These are phyloP conservation scores for Pythium oligandrum DNA, from an alignment of 352 stramenopile genomes.

Conservation along the genomic window DNA sequence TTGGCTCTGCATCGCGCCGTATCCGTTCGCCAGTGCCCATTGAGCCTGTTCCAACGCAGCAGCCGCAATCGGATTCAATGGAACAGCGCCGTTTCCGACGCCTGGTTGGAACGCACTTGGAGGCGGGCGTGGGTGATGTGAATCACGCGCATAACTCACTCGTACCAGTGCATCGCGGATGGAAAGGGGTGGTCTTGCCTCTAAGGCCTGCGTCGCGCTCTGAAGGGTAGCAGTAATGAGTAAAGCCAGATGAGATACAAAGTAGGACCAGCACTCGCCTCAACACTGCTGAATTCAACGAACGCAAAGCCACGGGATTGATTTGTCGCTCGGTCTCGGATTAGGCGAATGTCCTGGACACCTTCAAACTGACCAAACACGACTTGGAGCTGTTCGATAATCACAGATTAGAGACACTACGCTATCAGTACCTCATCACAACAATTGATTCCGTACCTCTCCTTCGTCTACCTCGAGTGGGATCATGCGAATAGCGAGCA, in stretches of 20 bases:
- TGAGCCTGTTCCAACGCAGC: conserved; percentile 78
- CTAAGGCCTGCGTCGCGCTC: conserved; percentile 1
- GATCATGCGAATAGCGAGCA: conserved; percentile 67
- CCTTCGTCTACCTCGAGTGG: conserved; percentile 69
- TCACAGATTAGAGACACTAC: background rate
- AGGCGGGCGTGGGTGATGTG: conserved; percentile 9
- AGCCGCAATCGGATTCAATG: conserved; percentile 41
- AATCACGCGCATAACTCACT: conserved; percentile 57
- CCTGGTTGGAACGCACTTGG: background rate
- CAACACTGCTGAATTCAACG: conserved; percentile 62
- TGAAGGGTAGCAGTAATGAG: too few species aligned
- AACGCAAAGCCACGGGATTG: conserved; percentile 73
- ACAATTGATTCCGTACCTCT: conserved; percentile 35
- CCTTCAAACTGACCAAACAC: conserved; percentile 60
- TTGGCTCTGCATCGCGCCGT: conserved; percentile 17
- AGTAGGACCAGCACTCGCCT: conserved; percentile 29
- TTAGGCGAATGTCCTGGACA: conserved; percentile 64
- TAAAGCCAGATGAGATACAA: background rate
- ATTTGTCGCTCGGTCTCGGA: conserved; percentile 66
- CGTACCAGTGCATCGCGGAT: conserved; percentile 25
- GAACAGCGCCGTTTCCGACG: conserved; percentile 3
- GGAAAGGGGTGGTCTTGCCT: background rate
- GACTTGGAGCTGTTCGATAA: conserved; percentile 53
- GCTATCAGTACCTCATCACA: too few species aligned
- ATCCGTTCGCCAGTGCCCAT: conserved; percentile 69